Conservation (phyloP, 78 protist genomes). For the Protostelium mycophagum region DNA sequence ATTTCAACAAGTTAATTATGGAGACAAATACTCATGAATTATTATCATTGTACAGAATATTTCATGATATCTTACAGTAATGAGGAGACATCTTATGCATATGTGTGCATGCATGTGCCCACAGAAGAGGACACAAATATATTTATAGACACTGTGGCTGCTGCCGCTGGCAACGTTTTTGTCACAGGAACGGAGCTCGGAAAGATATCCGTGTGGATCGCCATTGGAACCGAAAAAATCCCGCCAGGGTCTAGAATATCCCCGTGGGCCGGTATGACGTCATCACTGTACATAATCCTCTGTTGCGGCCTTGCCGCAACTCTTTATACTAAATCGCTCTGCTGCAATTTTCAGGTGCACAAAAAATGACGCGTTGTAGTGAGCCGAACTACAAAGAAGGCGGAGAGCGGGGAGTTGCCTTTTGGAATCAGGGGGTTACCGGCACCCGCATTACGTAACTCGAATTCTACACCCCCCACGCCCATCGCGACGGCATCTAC, state of each 20-base stretch:
- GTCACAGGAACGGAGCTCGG: not conserved
- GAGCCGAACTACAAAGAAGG: not conserved
- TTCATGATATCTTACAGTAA: too few relatives aligned
- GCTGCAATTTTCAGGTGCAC: too few relatives aligned
- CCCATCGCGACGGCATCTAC: not conserved
- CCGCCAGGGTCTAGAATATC: not conserved
- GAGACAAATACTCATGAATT: too few relatives aligned
- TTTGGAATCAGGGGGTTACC: not conserved
- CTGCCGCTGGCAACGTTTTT: not conserved
- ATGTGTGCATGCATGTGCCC: not conserved
- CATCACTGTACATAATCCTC: too few relatives aligned
- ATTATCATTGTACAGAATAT: too few relatives aligned
- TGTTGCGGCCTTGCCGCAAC: too few relatives aligned
- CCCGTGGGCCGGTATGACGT: not conserved
- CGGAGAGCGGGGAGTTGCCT: not conserved
- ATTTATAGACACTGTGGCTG: not conserved
- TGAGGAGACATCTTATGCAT: too few relatives aligned
- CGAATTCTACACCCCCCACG: not conserved
- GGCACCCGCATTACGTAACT: not conserved
- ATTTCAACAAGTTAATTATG: too few relatives aligned
- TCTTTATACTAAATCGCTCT: too few relatives aligned
- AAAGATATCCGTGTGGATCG: not conserved
- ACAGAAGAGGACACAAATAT: not conserved
- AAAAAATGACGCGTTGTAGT: not conserved
- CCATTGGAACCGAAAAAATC: not conserved